Percentiles rank a stretch among this genome's conserved stretches.
Evolutionary conservation across 2,329 filamentous ascomycete species (phyloP).

Genomic region (Aspergillus transmontanensis): DNA sequence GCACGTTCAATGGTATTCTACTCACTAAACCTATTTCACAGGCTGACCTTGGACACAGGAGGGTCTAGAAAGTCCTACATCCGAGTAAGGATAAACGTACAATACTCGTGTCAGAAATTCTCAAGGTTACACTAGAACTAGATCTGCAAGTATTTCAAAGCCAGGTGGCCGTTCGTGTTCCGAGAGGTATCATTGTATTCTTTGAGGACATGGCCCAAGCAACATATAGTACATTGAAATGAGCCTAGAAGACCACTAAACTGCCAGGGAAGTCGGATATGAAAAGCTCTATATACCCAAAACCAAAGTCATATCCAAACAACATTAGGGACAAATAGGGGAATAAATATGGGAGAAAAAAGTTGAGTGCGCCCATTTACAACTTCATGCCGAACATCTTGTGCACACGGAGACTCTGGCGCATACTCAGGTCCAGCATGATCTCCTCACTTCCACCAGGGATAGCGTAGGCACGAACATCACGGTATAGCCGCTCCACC

Average conservation of each 20-base stretch:
- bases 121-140: background rate
- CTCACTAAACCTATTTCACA: too few species aligned
- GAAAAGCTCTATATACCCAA: slow-evolving; percentile 12
- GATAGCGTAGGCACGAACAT: slow-evolving; percentile 94
- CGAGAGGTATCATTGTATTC: background rate
- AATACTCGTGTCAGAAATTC: background rate
- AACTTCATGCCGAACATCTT: slow-evolving; percentile 95
- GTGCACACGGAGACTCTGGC: slow-evolving; percentile 84
- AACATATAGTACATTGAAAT: slow-evolving; percentile 15
- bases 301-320: slow-evolving; percentile 11
- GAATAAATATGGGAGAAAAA: slow-evolving; percentile 6
- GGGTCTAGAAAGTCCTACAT: too few species aligned
- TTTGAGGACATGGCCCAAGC: background rate
- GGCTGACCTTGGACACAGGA: too few species aligned
- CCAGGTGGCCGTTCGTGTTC: background rate
- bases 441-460: slow-evolving; percentile 97
- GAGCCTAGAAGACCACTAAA: background rate
- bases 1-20: too few species aligned
- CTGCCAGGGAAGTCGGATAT: background rate
- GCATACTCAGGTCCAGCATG: slow-evolving; percentile 94
- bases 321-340: background rate
- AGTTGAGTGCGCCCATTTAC: slow-evolving; percentile 48
- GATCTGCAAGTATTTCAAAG: background rate
- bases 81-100: background rate
- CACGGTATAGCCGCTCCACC: slow-evolving; percentile 90